Percentiles rank a stretch among this genome's conserved stretches.
These are phyloP conservation scores for Populus deltoides DNA, from an alignment of 345 rosid species.

Conservation along the genomic window DNA sequence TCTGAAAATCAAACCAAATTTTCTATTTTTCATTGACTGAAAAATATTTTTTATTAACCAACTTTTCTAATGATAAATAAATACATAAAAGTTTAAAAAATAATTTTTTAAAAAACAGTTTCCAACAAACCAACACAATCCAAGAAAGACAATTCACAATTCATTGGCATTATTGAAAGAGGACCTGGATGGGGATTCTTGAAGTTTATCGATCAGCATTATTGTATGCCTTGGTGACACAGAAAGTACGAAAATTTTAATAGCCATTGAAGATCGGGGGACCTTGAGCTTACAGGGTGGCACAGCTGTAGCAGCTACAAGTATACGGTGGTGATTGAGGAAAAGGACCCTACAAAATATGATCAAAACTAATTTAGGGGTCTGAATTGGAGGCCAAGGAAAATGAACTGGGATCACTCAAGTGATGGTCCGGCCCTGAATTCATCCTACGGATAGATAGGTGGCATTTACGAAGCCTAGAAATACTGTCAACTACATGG, in stretches of 20 bases:
- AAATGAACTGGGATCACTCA: background rate
- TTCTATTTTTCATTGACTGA: too few species aligned
- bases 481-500: too few species aligned
- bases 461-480: too few species aligned
- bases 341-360: background rate
- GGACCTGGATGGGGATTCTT: background rate
- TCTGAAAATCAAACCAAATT: too few species aligned
- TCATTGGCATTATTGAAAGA: background rate
- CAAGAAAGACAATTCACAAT: background rate
- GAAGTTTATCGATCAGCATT: background rate
- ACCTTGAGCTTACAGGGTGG: background rate
- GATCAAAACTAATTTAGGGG: background rate
- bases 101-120: too few species aligned
- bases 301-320: background rate
- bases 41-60: too few species aligned
- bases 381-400: background rate
- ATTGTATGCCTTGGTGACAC: background rate
- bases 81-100: too few species aligned
- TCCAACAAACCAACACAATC: too few species aligned
- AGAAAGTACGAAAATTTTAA: background rate
- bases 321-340: background rate
- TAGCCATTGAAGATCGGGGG: background rate
- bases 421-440: too few species aligned
- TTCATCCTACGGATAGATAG: too few species aligned
- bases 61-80: too few species aligned